Percentiles rank a stretch among this genome's conserved stretches.
Evolutionary conservation across 2,329 filamentous ascomycete genomes (phyloP).

Genomic region (Arthrinium phaeospermum): DNA sequence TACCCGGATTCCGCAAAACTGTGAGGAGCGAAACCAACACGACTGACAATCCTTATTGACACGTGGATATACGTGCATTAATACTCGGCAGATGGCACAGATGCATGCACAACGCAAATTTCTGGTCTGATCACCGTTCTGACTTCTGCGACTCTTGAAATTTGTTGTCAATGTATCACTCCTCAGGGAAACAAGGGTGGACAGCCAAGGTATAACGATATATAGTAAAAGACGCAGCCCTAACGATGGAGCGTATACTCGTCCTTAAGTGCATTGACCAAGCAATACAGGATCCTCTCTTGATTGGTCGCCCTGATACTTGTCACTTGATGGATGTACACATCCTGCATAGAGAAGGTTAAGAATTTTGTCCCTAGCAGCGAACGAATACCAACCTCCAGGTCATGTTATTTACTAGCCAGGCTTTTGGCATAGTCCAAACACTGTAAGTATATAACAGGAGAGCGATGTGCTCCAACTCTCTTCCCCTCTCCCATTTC

Average conservation of each 20-base stretch:
- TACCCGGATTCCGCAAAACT: too few species aligned
- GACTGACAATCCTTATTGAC: neutral
- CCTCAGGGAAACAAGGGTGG: too few species aligned
- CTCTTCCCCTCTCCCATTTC: neutral
- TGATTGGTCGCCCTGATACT: neutral
- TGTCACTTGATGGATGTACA: neutral
- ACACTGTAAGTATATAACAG: too few species aligned
- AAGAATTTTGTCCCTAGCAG: neutral
- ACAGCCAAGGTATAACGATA: neutral
- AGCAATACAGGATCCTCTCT: neutral
- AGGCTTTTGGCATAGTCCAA: too few species aligned
- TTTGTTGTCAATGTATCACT: neutral
- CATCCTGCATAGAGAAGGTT: neutral
- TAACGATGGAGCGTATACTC: neutral
- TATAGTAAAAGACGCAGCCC: neutral
- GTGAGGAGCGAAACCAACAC: neutral
- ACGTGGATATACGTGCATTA: neutral
- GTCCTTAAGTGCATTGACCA: neutral
- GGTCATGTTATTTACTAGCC: too few species aligned
- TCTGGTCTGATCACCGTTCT: neutral
- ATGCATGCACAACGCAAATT: neutral
- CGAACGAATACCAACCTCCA: neutral
- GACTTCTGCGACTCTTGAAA: conserved; percentile 21
- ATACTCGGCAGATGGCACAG: neutral
- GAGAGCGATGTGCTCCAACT: too few species aligned